Evolutionary conservation across 345 rosid species (phyloP), one percentile per base, ranked within the genome.

Genomic region (Populus tremula): DNA sequence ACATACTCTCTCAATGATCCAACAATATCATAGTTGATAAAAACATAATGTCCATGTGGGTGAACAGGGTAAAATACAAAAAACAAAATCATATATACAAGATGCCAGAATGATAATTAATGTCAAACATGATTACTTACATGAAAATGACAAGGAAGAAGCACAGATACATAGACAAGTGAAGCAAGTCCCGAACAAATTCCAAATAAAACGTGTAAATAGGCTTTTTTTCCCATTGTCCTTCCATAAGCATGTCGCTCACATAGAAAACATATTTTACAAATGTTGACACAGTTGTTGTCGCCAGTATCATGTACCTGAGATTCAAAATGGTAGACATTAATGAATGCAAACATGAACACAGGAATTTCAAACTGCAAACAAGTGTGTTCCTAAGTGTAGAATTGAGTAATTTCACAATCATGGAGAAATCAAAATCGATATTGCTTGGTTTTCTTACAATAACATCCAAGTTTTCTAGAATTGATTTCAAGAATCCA

Each of bases 301-400:
- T 95, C 17, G 92, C 99, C 77, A 95, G 84, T 80, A 95, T 95
- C 99, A 93, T 88, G 78, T 95, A 95, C 98, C 98, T 94, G 77
- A 69, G 64, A 81, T 62, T 69, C 61, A 67, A 72, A 81, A 47
- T 41, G 6, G 18, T 45, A 53, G 35, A 38, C n/a, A 71, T 71
- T 29, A 74, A 38, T 12, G 18, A 67, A 14, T 1, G 25, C 67
- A 72, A 67, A n/a, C 8, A 67, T 25, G 4, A 7, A 74, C 41
- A 11, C 29, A 70, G 8, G 27, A 56, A 43, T 69, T 18, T 21
- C 1, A 8, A 79, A 74, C 16, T 10, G 67, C n/a, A 74, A 35
- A 25, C 7, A 49, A 13, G 29, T 35, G 23, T 7, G 35, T 38
- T 4, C 31, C 11, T 23, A 50, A 16, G 25, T 47, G 35, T 21